phyloP scores from a whole-genome alignment of 2,329 filamentous ascomycete species.

The Fusarium albosuccineum region DNA sequence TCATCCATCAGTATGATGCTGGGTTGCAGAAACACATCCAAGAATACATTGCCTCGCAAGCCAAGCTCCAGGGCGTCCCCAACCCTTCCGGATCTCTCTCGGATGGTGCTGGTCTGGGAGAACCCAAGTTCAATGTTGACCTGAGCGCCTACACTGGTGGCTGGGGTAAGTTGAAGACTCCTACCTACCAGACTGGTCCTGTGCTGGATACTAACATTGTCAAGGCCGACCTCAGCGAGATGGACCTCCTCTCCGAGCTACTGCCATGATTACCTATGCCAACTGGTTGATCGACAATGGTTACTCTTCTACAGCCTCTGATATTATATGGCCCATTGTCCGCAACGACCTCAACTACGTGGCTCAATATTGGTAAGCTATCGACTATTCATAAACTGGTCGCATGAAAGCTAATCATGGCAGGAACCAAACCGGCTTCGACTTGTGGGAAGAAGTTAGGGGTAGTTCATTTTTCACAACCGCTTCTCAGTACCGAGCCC shows the following conservation, averaged over 20 bases:
- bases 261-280: slow-evolving; percentile 78
- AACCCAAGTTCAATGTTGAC: slow-evolving; percentile 80
- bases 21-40: slow-evolving; percentile 72
- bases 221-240: slow-evolving; percentile 80
- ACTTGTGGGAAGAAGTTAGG: slow-evolving; percentile 86
- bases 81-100: slow-evolving; percentile 75
- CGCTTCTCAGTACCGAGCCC: slow-evolving; percentile 76
- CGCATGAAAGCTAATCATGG: not conserved
- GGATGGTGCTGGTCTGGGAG: slow-evolving; percentile 70
- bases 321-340: slow-evolving; percentile 78
- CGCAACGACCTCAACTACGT: slow-evolving; percentile 83
- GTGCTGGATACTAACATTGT: slow-evolving; percentile 18
- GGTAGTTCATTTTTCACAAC: slow-evolving; percentile 86
- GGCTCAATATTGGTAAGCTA: slow-evolving; percentile 73
- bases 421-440: slow-evolving; percentile 73
- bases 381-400: no score
- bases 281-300: slow-evolving; percentile 78
- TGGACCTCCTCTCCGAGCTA: slow-evolving; percentile 82
- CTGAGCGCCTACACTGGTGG: slow-evolving; percentile 72
- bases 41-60: slow-evolving; percentile 77
- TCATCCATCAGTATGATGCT: slow-evolving; percentile 69
- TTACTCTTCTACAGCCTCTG: slow-evolving; percentile 67
- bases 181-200: not conserved
- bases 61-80: slow-evolving; percentile 72
- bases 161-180: slow-evolving; percentile 66